Conservation (phyloP, 1,284 basidiomycete genomes). For the Lentinula novae-zelandiae region DNA sequence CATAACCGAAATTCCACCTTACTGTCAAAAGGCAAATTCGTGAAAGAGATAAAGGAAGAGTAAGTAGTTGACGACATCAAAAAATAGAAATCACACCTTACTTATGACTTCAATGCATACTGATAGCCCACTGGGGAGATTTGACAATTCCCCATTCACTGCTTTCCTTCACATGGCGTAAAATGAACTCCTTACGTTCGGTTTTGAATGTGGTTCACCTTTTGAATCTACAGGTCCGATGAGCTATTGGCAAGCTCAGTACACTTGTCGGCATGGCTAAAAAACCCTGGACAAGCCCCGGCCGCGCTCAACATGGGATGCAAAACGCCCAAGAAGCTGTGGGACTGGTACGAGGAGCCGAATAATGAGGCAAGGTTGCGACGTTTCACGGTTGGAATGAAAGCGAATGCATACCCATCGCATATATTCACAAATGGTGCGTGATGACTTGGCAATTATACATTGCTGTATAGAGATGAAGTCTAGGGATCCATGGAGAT, state of each 20-base stretch:
- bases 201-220: neutral
- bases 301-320: neutral
- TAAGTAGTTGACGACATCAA: neutral
- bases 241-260: neutral
- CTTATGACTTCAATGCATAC: neutral
- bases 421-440: constrained; percentile 6
- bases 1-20: too few relatives aligned
- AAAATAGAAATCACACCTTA: neutral
- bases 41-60: too few relatives aligned
- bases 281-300: neutral
- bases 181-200: too few relatives aligned
- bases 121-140: constrained; percentile 6
- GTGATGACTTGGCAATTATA: neutral
- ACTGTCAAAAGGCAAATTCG: too few relatives aligned
- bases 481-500: neutral
- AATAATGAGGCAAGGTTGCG: constrained; percentile 13
- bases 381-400: constrained; percentile 16
- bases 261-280: neutral
- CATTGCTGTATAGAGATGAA: neutral
- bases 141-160: constrained; percentile 9
- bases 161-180: constrained; percentile 3
- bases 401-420: constrained; percentile 3
- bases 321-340: neutral
- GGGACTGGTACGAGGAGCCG: constrained; percentile 10
- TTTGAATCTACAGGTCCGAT: neutral